Evolutionary conservation across 495 filamentous ascomycete genomes (phyloP).

Genomic region (Xylaria acuta): DNA sequence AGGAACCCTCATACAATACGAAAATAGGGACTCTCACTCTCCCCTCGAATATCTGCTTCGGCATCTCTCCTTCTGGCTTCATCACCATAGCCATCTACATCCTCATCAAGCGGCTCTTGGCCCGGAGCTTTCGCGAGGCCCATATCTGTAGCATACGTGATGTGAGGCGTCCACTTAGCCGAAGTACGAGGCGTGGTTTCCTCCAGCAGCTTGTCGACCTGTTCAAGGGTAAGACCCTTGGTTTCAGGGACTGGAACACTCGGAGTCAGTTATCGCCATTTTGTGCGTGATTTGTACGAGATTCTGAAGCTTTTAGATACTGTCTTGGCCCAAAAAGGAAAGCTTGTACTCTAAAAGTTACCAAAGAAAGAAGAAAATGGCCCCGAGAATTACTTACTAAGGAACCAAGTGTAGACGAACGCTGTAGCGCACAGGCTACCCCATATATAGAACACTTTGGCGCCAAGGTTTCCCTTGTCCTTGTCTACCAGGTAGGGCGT

Average conservation of each 20-base stretch:
- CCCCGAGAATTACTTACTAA: too few relatives aligned
- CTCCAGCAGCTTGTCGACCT: conserved; percentile 90
- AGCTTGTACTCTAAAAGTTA: too few relatives aligned
- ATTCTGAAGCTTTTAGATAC: too few relatives aligned
- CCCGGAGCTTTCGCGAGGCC: conserved; percentile 27
- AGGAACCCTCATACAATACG: not conserved
- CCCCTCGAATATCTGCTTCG: not conserved
- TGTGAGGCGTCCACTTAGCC: conserved; percentile 71
- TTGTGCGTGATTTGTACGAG: too few relatives aligned
- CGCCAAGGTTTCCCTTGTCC: conserved; percentile 67
- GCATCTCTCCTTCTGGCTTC: not conserved
- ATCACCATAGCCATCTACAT: not conserved
- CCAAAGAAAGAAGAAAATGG: too few relatives aligned
- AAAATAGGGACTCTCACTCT: not conserved
- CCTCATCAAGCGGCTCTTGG: not conserved
- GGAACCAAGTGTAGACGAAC: conserved; percentile 77
- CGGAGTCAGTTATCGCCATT: too few relatives aligned
- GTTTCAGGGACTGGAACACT: conserved; percentile 84
- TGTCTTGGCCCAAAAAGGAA: too few relatives aligned
- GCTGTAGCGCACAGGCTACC: conserved; percentile 69
- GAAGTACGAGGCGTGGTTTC: conserved; percentile 76
- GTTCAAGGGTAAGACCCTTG: conserved; percentile 86
- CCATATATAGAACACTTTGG: conserved; percentile 84
- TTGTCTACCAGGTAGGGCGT: conserved; percentile 79
- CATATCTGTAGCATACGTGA: conserved; percentile 72